These are phyloP conservation scores for Cladosporium sphaerospermum DNA, from an alignment of 2,329 filamentous ascomycete species.

Conservation along the genomic window DNA sequence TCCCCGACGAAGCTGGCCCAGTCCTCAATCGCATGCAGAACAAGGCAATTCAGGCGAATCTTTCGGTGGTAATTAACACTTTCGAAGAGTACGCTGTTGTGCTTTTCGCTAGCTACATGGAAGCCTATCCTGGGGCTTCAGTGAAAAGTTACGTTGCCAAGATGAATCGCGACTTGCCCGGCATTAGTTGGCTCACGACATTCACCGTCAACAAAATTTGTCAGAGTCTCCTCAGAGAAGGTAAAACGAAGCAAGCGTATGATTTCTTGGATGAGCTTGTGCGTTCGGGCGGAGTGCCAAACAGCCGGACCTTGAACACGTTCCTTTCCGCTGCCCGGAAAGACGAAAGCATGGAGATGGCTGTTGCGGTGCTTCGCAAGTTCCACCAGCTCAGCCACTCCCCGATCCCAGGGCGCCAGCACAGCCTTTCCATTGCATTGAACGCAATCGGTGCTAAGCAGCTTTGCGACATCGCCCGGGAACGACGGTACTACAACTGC, in stretches of 20 bases:
- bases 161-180: conserved; percentile 1
- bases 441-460: not conserved
- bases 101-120: conserved; percentile 12
- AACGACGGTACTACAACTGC: conserved; percentile 21
- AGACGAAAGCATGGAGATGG: conserved; percentile 14
- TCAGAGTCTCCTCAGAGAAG: conserved; percentile 17
- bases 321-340: conserved; percentile 19
- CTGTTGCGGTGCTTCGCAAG: conserved; percentile 15
- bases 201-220: conserved; percentile 21
- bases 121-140: not conserved
- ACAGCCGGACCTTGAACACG: conserved; percentile 20
- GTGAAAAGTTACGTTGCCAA: conserved; percentile 16
- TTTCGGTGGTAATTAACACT: conserved; percentile 10
- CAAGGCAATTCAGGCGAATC: conserved; percentile 18
- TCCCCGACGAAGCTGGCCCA: conserved; percentile 9
- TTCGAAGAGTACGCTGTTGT: conserved; percentile 14
- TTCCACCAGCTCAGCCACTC: conserved; percentile 4
- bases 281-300: conserved; percentile 10
- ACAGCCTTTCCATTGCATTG: not conserved
- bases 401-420: not conserved
- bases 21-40: conserved; percentile 20
- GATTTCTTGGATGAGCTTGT: conserved; percentile 17
- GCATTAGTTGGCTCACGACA: conserved; percentile 21
- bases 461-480: conserved; percentile 19
- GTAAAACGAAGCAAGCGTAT: conserved; percentile 18